Conservation (phyloP, 2,329 filamentous ascomycete genomes). For the Colletotrichum sp. region DNA sequence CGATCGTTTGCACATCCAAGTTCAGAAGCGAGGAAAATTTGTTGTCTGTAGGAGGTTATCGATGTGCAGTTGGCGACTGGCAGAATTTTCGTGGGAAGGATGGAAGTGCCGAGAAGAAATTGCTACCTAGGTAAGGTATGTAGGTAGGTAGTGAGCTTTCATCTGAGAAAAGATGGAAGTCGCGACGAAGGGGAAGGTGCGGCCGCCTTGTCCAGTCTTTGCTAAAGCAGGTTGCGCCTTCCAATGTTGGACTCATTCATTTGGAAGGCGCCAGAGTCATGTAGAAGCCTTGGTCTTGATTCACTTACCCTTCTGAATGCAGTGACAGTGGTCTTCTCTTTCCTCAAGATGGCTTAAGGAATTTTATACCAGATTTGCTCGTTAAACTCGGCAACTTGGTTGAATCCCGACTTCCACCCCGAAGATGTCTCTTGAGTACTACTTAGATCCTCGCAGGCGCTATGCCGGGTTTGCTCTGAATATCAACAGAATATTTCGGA, state of each 20-base stretch:
- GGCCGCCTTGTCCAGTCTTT: neutral
- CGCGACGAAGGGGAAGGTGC: neutral
- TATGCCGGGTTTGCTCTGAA: neutral
- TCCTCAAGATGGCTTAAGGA: too few relatives aligned
- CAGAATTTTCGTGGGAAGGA: neutral
- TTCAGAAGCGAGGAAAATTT: neutral
- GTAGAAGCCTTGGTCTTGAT: neutral
- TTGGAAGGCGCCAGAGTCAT: neutral
- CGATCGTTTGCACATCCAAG: neutral
- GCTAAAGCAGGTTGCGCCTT: neutral
- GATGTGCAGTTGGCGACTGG: neutral
- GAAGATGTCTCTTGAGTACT: neutral
- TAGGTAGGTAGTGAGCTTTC: neutral
- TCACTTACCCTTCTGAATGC: neutral
- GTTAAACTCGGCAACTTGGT: neutral
- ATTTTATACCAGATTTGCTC: accelerated
- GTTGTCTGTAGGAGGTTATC: neutral
- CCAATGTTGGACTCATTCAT: neutral
- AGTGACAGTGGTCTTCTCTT: too few relatives aligned
- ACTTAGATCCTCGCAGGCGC: too few relatives aligned
- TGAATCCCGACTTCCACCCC: neutral
- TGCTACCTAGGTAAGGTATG: neutral
- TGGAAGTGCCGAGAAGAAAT: neutral
- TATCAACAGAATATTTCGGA: neutral
- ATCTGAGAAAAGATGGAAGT: neutral